phyloP scores from a whole-genome alignment of 257 asterid species.

The Plantago ovata region DNA sequence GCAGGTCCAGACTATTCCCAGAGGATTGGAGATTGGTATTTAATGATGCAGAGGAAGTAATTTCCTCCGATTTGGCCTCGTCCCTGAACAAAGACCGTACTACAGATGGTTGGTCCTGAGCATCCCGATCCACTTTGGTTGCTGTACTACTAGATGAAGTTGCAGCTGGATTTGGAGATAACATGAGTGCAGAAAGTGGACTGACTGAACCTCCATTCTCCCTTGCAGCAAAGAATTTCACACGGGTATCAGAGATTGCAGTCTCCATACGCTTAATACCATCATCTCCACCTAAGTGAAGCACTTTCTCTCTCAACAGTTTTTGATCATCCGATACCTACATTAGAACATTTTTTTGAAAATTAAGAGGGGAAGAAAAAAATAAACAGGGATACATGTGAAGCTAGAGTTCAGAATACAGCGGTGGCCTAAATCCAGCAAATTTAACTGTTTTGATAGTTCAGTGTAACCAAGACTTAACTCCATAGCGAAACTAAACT shows the following conservation, averaged over 20 bases:
- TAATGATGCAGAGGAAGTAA: conserved; percentile 20
- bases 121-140: conserved; percentile 16
- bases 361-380: neutral
- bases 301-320: conserved; percentile 61
- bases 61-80: conserved; percentile 18
- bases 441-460: neutral
- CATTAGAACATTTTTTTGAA: conserved; percentile 6
- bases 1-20: conserved; percentile 35
- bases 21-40: conserved; percentile 14
- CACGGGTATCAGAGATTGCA: conserved; percentile 51
- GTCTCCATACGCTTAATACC: conserved; percentile 64
- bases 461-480: no score
- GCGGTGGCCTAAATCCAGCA: neutral
- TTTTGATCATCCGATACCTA: conserved; percentile 61
- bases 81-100: conserved; percentile 42
- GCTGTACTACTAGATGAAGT: conserved; percentile 24
- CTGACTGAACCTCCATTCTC: conserved; percentile 38
- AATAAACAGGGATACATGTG: neutral
- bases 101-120: conserved; percentile 30
- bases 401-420: no score
- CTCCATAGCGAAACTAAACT: no score
- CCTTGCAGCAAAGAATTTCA: conserved; percentile 41
- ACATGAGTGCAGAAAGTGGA: conserved; percentile 28
- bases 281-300: conserved; percentile 60
- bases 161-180: conserved; percentile 30